phyloP scores from a whole-genome alignment of 1,284 basidiomycete species.

The Pseudozyma sp. region DNA sequence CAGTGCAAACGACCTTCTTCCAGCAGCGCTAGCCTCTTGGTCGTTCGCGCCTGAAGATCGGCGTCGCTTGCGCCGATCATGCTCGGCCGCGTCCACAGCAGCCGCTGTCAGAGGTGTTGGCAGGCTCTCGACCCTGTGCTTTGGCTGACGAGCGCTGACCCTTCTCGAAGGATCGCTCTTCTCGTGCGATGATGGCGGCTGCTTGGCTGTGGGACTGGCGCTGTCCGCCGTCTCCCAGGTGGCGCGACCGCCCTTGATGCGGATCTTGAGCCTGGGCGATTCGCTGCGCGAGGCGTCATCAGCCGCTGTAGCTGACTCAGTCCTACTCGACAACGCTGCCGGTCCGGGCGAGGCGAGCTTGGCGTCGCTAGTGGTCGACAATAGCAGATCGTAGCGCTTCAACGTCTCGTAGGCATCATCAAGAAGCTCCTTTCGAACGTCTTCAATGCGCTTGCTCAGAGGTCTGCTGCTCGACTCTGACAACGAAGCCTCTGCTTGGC shows the following conservation, averaged over 20 bases:
- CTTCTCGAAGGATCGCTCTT: constrained; percentile 12
- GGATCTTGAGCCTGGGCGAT: constrained; percentile 43
- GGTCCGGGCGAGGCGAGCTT: constrained; percentile 24
- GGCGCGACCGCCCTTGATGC: constrained; percentile 33
- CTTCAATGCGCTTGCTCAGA: constrained; percentile 40
- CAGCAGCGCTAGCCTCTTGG: constrained; percentile 3
- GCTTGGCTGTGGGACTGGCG: constrained; percentile 15
- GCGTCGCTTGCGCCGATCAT: constrained; percentile 21
- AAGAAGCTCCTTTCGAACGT: constrained; percentile 49
- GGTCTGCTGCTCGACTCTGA: constrained; percentile 6
- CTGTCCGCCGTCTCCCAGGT: constrained; percentile 33
- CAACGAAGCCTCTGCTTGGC: constrained; percentile 1
- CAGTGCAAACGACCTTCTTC: not conserved
- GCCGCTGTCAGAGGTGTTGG: constrained; percentile 31
- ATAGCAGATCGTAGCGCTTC: constrained; percentile 52
- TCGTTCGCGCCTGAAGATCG: constrained; percentile 12
- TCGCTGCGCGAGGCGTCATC: constrained; percentile 19
- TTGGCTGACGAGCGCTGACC: constrained; percentile 32
- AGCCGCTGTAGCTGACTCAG: not conserved
- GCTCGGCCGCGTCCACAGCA: constrained; percentile 24
- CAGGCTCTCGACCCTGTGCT: constrained; percentile 33
- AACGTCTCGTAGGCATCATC: constrained; percentile 52
- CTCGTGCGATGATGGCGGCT: not conserved
- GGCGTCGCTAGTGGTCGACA: constrained; percentile 23
- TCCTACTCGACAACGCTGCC: constrained; percentile 10